A percentile compares a stretch with the other conserved stretches of the same genome.
Evolutionary conservation across 2,329 filamentous ascomycete species (phyloP).

Genomic region (Penicillium griseofulvum): DNA sequence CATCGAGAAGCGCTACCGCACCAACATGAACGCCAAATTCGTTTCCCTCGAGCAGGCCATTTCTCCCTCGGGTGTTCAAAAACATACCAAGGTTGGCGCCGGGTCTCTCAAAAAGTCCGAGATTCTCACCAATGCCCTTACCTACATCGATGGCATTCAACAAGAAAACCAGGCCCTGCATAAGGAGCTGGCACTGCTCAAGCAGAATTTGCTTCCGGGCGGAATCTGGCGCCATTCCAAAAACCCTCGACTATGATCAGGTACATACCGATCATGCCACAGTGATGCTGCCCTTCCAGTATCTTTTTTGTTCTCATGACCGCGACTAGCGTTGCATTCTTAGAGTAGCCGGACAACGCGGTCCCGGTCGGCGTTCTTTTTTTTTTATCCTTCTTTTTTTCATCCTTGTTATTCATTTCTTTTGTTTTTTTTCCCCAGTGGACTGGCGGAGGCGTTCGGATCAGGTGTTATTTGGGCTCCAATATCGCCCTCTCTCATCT

Average conservation of each 20-base stretch:
- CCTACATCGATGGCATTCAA: slow-evolving; percentile 38
- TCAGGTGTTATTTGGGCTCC: slow-evolving; percentile 7
- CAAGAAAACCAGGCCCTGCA: slow-evolving; percentile 34
- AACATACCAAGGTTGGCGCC: slow-evolving; percentile 26
- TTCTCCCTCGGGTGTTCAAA: slow-evolving; percentile 24
- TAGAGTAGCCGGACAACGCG: slow-evolving; percentile 12
- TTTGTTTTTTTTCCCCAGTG: background rate
- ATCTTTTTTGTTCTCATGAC: slow-evolving; percentile 12
- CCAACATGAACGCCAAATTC: slow-evolving; percentile 45
- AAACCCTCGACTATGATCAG: slow-evolving; percentile 7
- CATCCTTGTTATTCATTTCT: background rate
- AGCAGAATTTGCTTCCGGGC: slow-evolving; percentile 27
- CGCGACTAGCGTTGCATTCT: slow-evolving; percentile 19
- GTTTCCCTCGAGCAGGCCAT: slow-evolving; percentile 41
- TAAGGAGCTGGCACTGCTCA: slow-evolving; percentile 34
- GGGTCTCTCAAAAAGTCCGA: slow-evolving; percentile 40
- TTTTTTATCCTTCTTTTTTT: no score
- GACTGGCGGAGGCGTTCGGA: slow-evolving; percentile 4
- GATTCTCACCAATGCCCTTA: slow-evolving; percentile 37
- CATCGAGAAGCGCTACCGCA: slow-evolving; percentile 44
- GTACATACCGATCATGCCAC: background rate
- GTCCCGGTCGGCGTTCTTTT: slow-evolving; percentile 10
- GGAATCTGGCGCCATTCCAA: slow-evolving; percentile 26
- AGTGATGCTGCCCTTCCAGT: background rate
- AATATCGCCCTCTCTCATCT: slow-evolving; percentile 15